Evolutionary conservation across 2,329 filamentous ascomycete genomes (phyloP).

Genomic region (Claviceps humidiphila): DNA sequence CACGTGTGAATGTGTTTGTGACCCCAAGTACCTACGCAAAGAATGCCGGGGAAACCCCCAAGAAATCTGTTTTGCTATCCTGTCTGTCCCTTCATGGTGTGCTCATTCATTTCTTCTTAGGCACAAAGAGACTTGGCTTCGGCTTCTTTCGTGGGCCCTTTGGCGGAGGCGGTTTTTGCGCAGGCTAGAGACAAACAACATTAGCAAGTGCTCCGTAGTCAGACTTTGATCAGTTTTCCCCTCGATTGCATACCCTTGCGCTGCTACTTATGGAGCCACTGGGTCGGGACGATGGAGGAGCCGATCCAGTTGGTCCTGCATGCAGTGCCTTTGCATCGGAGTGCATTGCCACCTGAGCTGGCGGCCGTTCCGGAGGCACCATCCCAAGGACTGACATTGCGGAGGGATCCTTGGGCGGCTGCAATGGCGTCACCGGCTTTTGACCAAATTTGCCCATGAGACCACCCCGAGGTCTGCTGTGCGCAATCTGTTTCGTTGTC

Average conservation of each 20-base stretch:
- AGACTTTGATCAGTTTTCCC: neutral
- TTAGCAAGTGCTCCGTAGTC: neutral
- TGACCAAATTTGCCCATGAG: slow-evolving; percentile 24
- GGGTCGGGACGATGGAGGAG: slow-evolving; percentile 8
- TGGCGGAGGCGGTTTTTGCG: slow-evolving; percentile 2
- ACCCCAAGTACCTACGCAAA: too few species aligned
- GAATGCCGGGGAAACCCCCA: neutral
- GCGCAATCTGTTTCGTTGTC: slow-evolving; percentile 18
- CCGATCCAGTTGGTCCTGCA: slow-evolving; percentile 12
- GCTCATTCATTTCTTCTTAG: slow-evolving; percentile 10
- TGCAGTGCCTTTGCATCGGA: slow-evolving; percentile 7
- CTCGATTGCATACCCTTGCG: slow-evolving; percentile 9
- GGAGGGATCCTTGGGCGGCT: slow-evolving; percentile 33
- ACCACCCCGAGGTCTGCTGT: slow-evolving; percentile 17
- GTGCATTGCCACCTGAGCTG: slow-evolving; percentile 11
- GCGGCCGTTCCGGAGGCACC: slow-evolving; percentile 30
- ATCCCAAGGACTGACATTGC: slow-evolving; percentile 39
- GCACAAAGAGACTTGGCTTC: slow-evolving; percentile 12
- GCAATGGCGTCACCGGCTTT: slow-evolving; percentile 15
- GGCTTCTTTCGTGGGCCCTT: slow-evolving; percentile 8
- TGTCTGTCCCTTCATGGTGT: neutral
- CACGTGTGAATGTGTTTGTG: too few species aligned
- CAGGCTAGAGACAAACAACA: neutral
- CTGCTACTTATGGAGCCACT: slow-evolving; percentile 8
- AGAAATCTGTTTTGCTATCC: neutral